A percentile compares a stretch with the other conserved stretches of the same genome.
These are phyloP conservation scores for Claviceps sp. DNA, from an alignment of 2,329 filamentous ascomycete species.

Conservation along the genomic window DNA sequence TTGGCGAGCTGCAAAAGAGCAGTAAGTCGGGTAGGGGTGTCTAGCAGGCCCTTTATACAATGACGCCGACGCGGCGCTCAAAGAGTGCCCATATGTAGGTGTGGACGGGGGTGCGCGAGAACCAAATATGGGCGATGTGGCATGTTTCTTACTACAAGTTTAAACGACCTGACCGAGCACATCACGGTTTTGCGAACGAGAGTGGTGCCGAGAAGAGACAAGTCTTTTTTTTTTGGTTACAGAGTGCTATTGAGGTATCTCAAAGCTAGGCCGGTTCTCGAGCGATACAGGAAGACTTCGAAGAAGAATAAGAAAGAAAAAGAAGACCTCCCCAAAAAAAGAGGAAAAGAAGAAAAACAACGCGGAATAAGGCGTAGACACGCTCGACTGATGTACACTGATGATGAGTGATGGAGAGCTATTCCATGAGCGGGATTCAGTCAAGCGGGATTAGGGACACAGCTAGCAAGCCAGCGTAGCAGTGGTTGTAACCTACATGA, in stretches of 20 bases:
- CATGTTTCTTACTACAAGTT: background rate
- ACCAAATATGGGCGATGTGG: too few species aligned
- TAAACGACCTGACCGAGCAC: background rate
- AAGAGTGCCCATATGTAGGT: slow-evolving; percentile 6
- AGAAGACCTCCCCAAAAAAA: too few species aligned
- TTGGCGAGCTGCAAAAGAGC: slow-evolving; percentile 43
- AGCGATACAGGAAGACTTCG: too few species aligned
- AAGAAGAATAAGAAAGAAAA: background rate
- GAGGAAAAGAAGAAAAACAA: background rate
- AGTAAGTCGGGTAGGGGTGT: slow-evolving; percentile 23
- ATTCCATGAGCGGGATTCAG: background rate
- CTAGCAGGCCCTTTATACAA: slow-evolving; percentile 14
- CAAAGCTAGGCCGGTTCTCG: background rate
- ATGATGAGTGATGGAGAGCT: background rate
- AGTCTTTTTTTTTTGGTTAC: background rate
- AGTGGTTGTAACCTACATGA: too few species aligned
- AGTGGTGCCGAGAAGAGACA: too few species aligned
- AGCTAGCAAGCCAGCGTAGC: too few species aligned
- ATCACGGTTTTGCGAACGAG: too few species aligned
- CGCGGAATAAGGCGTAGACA: background rate
- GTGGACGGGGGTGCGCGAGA: background rate
- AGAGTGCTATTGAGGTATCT: background rate
- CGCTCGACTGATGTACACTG: too few species aligned
- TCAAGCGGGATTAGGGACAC: background rate
- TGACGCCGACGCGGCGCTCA: slow-evolving; percentile 3